phyloP scores from a whole-genome alignment of 768 basidiomycete species.

The Mycena rosella region DNA sequence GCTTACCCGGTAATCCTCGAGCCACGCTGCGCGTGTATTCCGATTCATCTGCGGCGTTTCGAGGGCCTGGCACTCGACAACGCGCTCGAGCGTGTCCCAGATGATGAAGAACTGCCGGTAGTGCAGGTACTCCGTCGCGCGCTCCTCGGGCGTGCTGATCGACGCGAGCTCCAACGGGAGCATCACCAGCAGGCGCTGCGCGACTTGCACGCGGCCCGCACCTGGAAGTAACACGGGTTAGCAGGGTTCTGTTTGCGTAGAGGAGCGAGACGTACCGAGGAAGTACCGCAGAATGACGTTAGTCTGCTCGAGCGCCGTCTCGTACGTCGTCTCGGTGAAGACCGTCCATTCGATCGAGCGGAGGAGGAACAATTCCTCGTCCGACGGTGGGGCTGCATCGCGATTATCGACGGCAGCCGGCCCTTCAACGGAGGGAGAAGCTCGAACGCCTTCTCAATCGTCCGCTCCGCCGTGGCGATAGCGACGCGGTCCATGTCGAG shows the following conservation, averaged over 20 bases:
- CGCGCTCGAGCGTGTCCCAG: constrained; percentile 74
- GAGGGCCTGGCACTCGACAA: constrained; percentile 70
- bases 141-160: constrained; percentile 77
- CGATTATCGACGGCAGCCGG: constrained; percentile 71
- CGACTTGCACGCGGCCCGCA: constrained; percentile 79
- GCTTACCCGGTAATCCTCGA: constrained; percentile 73
- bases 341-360: constrained; percentile 96
- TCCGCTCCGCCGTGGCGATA: constrained; percentile 80
- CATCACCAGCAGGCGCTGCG: constrained; percentile 67
- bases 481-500: constrained; percentile 88
- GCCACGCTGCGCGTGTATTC: constrained; percentile 71
- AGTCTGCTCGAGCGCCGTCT: constrained; percentile 85
- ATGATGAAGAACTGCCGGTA: constrained; percentile 85
- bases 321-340: constrained; percentile 78
- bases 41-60: constrained; percentile 70
- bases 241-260: constrained; percentile 1
- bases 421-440: constrained; percentile 66
- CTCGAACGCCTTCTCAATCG: constrained; percentile 79
- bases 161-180: constrained; percentile 74
- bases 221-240: constrained; percentile 55
- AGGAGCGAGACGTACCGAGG: constrained; percentile 68
- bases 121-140: constrained; percentile 81
- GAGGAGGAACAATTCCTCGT: constrained; percentile 74
- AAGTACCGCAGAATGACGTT: constrained; percentile 93
- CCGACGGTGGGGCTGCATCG: constrained; percentile 68